phyloP scores from a whole-genome alignment of 805 yeast species.

The Komagataella populi region DNA sequence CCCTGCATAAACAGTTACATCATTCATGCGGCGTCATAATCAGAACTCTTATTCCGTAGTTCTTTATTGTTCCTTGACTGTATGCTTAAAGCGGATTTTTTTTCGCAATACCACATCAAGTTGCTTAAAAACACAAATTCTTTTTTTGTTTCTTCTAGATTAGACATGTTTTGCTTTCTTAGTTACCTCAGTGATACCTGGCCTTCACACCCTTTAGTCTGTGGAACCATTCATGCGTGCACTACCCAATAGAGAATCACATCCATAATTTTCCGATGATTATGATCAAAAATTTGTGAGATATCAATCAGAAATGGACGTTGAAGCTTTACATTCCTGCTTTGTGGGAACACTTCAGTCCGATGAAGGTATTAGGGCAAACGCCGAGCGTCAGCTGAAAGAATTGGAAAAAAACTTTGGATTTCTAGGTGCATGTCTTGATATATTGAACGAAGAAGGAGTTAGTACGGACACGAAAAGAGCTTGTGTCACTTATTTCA shows the following conservation, averaged over 20 bases:
- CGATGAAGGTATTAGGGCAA: conserved; percentile 41
- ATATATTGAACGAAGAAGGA: conserved; percentile 44
- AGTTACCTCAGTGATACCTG: too few relatives aligned
- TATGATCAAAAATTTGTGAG: neutral
- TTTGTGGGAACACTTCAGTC: conserved; percentile 70
- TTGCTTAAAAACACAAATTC: too few relatives aligned
- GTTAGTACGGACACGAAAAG: conserved; percentile 45
- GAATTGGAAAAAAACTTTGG: conserved; percentile 49
- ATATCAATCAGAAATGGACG: conserved; percentile 40
- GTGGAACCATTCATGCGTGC: neutral
- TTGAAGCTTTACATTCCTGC: conserved; percentile 51
- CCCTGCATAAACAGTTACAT: too few relatives aligned
- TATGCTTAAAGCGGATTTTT: too few relatives aligned
- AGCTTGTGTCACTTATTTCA: conserved; percentile 81
- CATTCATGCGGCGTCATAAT: neutral
- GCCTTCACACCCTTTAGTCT: too few relatives aligned
- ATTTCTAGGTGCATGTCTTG: conserved; percentile 72
- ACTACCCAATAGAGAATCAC: neutral
- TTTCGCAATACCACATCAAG: too few relatives aligned
- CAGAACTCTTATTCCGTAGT: too few relatives aligned
- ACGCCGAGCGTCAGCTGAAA: conserved; percentile 58
- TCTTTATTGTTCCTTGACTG: too few relatives aligned
- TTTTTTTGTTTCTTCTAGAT: too few relatives aligned
- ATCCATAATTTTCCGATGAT: neutral
- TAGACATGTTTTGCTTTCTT: too few relatives aligned